Evolutionary conservation across 148 eudicot species (phyloP), one percentile per base, ranked within the genome.

Genomic region (Rhododendron ferrugineum): DNA sequence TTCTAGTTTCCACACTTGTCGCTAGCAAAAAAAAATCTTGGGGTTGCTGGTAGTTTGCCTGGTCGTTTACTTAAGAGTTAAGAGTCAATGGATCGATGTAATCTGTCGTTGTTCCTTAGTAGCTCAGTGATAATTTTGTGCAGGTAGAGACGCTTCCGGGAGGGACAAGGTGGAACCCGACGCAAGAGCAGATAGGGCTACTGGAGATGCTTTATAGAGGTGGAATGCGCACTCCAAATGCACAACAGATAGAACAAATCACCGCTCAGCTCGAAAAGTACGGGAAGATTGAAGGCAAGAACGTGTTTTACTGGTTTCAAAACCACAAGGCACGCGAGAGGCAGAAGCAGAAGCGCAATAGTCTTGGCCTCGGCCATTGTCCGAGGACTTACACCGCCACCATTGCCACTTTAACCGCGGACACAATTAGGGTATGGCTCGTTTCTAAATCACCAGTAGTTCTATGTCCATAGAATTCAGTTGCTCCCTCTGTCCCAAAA

Each of bases 291-390:
- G 98, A 96, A 91, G 99, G 99, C 11, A 96, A 96, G 88, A 96
- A 96, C 79, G 99, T 96, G 81, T 96, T 96, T 85, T 96, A 96
- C 81, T 96, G 99, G 99, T 96, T 96, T 72, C 98, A 96, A 76
- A 96, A 96, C 76, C 98, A 96, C 77, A 96, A 96, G 80, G 99
- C 99, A 22, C 92, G 99, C n/a, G 97, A 94, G 84, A 91, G 99
- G 64, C 99, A 96, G 85, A 96, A 93, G 92, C 94, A 90, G 77
- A 96, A 96, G 87, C 98, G 98, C 75, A 90, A 83, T 66, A 88
- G 83, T 68, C 93, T 91, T 50, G 93, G 93, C 58, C 90, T 90
- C 22, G 84, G 74, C 88, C 90, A 86, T 60, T 84, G 88, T 52
- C 88, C 90, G 0, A 82, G 89, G 42, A 82, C 89, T 40, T 76